These are phyloP conservation scores for Gomphus bonarii DNA, from an alignment of 1,284 basidiomycete species.

Conservation along the genomic window DNA sequence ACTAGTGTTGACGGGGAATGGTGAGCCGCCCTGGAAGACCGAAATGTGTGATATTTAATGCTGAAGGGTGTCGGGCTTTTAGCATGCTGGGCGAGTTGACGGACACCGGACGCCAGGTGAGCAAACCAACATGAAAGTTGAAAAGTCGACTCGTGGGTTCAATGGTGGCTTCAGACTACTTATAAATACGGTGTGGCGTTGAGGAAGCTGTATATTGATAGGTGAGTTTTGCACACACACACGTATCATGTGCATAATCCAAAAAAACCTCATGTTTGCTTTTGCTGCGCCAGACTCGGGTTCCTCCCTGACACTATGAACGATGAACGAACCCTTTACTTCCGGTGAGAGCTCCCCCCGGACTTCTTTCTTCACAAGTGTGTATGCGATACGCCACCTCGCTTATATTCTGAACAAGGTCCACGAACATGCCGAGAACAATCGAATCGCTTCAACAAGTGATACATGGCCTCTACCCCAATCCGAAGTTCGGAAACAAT, in stretches of 20 bases:
- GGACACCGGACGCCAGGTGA: conserved; percentile 61
- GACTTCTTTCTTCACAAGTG: not conserved
- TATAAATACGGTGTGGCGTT: conserved; percentile 53
- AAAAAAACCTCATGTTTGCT: not conserved
- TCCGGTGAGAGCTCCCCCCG: conserved; percentile 31
- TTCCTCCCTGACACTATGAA: conserved; percentile 49
- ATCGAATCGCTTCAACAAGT: conserved; percentile 70
- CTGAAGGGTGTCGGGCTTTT: not conserved
- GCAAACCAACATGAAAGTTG: conserved; percentile 10
- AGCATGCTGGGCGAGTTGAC: conserved; percentile 75
- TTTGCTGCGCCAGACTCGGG: conserved; percentile 34
- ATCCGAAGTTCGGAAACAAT: conserved; percentile 32
- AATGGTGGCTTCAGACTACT: too few species aligned
- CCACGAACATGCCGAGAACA: conserved; percentile 69
- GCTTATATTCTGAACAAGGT: too few species aligned
- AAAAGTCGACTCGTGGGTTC: too few species aligned
- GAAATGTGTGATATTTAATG: not conserved
- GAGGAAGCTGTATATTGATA: conserved; percentile 60
- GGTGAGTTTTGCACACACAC: conserved; percentile 28
- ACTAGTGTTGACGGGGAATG: conserved; percentile 47
- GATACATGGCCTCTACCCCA: conserved; percentile 61
- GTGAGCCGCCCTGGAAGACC: conserved; percentile 27
- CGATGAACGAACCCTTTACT: conserved; percentile 46
- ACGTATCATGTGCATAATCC: not conserved
- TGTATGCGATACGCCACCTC: too few species aligned